Evolutionary conservation across 139 green algal genomes (phyloP).

Genomic region (Zygnema circumcarinatum): DNA sequence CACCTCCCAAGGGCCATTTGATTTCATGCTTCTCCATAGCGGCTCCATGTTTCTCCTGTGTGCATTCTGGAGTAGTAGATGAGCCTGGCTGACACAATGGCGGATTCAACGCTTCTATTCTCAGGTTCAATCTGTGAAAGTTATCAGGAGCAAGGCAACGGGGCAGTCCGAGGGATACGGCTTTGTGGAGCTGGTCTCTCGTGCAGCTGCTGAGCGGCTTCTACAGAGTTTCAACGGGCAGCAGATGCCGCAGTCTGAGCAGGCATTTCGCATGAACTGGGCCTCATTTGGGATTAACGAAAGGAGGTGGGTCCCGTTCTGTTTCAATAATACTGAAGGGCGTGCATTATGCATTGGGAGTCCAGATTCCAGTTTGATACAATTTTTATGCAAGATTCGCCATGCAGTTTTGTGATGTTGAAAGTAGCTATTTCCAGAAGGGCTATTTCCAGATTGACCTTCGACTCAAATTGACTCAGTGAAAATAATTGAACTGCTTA

Average conservation of each 20-base stretch:
- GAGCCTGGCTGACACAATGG: too few relatives aligned
- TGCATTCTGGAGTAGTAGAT: background rate
- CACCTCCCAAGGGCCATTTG: too few relatives aligned
- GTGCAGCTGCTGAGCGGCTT: constrained; percentile 70
- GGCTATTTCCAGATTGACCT: too few relatives aligned
- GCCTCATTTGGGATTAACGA: constrained; percentile 79
- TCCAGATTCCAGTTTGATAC: too few relatives aligned
- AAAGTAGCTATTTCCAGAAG: too few relatives aligned
- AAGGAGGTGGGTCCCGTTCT: constrained; percentile 5
- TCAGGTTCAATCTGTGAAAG: constrained; percentile 72
- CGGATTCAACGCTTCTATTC: too few relatives aligned
- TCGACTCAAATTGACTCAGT: too few relatives aligned
- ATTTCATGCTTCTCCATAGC: too few relatives aligned
- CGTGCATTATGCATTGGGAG: background rate
- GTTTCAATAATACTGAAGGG: constrained; percentile 5
- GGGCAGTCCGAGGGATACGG: constrained; percentile 79
- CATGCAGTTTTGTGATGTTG: too few relatives aligned
- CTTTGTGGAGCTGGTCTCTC: constrained; percentile 79
- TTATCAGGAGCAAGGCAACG: constrained; percentile 82
- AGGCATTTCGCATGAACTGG: constrained; percentile 83
- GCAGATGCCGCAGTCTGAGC: constrained; percentile 74
- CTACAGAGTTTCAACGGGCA: constrained; percentile 75
- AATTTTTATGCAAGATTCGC: too few relatives aligned
- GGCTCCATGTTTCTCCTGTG: background rate
- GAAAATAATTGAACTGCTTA: too few relatives aligned